Percentiles rank a stretch among this genome's conserved stretches.
phyloP scores from a whole-genome alignment of 2,329 filamentous ascomycete genomes.

The Fusarium graminum region DNA sequence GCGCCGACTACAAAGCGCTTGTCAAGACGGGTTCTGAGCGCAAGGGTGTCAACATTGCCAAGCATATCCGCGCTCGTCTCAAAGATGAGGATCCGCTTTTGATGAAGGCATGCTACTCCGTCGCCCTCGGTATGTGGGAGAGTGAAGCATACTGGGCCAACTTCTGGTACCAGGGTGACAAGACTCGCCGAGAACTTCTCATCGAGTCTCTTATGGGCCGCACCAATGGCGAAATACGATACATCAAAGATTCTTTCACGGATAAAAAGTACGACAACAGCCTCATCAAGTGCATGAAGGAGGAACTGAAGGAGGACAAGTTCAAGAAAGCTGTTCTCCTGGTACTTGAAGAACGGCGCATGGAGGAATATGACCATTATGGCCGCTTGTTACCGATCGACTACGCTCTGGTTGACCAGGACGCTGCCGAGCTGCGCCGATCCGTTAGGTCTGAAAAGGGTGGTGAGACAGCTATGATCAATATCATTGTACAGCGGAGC shows the following conservation, averaged over 20 bases:
- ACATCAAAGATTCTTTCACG: constrained; percentile 88
- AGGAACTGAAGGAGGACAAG: constrained; percentile 94
- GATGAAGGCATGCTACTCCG: constrained; percentile 92
- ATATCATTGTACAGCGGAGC: constrained; percentile 83
- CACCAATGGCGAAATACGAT: constrained; percentile 85
- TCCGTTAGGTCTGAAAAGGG: constrained; percentile 80
- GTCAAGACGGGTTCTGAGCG: constrained; percentile 81
- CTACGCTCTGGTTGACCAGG: constrained; percentile 71
- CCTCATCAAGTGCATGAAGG: constrained; percentile 86
- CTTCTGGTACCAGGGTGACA: constrained; percentile 94
- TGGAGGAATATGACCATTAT: constrained; percentile 81
- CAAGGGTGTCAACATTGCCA: constrained; percentile 86
- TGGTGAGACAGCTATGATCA: constrained; percentile 88
- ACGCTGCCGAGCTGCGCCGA: constrained; percentile 78
- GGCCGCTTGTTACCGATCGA: constrained; percentile 72
- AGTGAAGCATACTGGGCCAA: constrained; percentile 98
- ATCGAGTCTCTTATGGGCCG: constrained; percentile 95
- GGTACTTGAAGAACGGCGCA: constrained; percentile 83
- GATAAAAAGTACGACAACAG: constrained; percentile 93
- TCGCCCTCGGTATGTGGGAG: constrained; percentile 90
- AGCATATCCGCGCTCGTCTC: constrained; percentile 82
- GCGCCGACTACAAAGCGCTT: constrained; percentile 89
- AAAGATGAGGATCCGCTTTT: constrained; percentile 81
- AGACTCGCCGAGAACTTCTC: constrained; percentile 85
- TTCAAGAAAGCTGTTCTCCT: constrained; percentile 90